Conservation (phyloP, 2,329 filamentous ascomycete species). For the Dryadomyces quercus-mongolicae region DNA sequence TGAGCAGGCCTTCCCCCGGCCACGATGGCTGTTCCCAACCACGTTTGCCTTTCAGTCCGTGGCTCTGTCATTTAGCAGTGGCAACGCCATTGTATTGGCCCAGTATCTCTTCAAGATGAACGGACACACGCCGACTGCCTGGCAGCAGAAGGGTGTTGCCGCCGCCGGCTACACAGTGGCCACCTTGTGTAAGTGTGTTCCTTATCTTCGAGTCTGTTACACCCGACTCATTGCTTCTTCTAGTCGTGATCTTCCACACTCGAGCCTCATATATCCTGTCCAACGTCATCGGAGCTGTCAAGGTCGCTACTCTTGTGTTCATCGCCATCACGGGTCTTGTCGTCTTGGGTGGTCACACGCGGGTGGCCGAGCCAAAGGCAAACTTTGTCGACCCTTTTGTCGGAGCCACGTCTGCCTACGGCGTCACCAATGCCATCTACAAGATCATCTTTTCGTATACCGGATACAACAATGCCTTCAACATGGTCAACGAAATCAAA, state of each 20-base stretch:
- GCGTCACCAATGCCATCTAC: constrained; percentile 43
- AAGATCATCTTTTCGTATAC: constrained; percentile 47
- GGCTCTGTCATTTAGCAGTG: constrained; percentile 51
- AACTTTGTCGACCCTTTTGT: constrained; percentile 45
- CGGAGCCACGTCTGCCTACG: constrained; percentile 28
- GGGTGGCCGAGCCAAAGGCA: constrained; percentile 32
- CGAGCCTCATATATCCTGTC: constrained; percentile 38
- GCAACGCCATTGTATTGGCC: constrained; percentile 52
- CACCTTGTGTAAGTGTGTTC: constrained; percentile 38
- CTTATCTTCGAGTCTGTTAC: no score
- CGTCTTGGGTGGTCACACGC: constrained; percentile 40
- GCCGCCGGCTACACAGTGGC: constrained; percentile 50
- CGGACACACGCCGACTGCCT: constrained; percentile 35
- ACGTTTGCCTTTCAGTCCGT: constrained; percentile 53
- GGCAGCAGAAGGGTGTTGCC: constrained; percentile 55
- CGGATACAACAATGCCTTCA: constrained; percentile 47
- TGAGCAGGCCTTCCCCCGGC: constrained; percentile 54
- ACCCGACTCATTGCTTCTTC: constrained; percentile 8
- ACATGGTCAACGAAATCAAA: constrained; percentile 45
- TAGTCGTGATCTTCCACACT: constrained; percentile 33
- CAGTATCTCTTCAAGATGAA: constrained; percentile 50
- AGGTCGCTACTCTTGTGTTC: constrained; percentile 46
- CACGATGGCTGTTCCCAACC: constrained; percentile 51
- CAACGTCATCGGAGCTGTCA: constrained; percentile 42
- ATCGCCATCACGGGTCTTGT: constrained; percentile 44